These are phyloP conservation scores for Sequoiadendron giganteum DNA, from an alignment of 75 land plant genomes.

Conservation along the genomic window DNA sequence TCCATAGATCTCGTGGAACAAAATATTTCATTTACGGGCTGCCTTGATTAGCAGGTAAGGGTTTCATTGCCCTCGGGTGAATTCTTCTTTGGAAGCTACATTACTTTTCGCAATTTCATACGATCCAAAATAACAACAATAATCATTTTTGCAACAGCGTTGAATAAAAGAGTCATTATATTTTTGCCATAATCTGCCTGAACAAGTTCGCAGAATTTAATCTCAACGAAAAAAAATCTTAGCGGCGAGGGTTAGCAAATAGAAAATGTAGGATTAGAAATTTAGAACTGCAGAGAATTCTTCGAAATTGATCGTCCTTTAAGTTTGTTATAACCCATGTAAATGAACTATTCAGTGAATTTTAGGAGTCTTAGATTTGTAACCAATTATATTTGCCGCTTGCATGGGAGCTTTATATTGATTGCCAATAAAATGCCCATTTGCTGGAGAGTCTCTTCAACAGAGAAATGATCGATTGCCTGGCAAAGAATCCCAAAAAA, in stretches of 20 bases:
- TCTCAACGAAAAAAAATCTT: not conserved
- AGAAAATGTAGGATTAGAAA: not conserved
- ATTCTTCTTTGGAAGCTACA: not conserved
- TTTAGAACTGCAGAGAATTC: not conserved
- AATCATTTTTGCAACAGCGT: not conserved
- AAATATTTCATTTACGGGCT: not conserved
- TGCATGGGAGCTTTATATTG: not conserved
- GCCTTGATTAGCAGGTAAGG: not conserved
- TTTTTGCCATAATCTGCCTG: not conserved
- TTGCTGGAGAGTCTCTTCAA: not conserved
- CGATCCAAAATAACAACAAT: not conserved
- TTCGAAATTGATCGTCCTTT: too few species aligned
- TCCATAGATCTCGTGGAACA: not conserved
- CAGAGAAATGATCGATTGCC: not conserved
- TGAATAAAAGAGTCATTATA: not conserved
- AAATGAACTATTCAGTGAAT: not conserved
- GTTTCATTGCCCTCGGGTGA: not conserved
- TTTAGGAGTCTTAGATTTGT: too few species aligned
- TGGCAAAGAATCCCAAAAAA: not conserved
- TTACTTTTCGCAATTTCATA: not conserved
- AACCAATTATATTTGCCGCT: not conserved
- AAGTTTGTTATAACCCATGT: not conserved
- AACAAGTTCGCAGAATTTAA: too few species aligned
- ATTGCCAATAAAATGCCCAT: too few species aligned
- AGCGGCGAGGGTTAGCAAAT: not conserved